Evolutionary conservation across 352 stramenopile species (phyloP).

Genomic region (Pythium folliculosum): DNA sequence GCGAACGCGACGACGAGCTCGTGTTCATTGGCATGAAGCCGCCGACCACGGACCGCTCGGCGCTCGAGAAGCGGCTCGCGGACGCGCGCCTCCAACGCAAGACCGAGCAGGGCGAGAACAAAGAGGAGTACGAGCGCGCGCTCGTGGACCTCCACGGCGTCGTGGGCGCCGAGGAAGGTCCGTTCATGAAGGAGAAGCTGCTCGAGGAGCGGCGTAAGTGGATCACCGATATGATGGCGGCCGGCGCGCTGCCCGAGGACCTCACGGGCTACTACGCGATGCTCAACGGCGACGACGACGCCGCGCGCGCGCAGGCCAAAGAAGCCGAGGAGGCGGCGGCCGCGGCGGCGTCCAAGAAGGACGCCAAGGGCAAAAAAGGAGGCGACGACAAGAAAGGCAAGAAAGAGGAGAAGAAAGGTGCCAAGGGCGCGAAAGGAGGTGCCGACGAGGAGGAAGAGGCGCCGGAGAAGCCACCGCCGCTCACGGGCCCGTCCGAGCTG

Average conservation of each 20-base stretch:
- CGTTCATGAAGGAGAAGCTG: conserved; percentile 92
- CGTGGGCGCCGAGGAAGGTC: conserved; percentile 86
- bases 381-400: conserved; percentile 41
- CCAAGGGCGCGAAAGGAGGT: conserved; percentile 36
- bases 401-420: conserved; percentile 53
- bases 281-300: conserved; percentile 40
- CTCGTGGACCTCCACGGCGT: conserved; percentile 86
- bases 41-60: conserved; percentile 49
- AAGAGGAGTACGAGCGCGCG: conserved; percentile 89
- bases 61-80: conserved; percentile 74
- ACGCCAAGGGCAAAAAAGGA: conserved; percentile 47
- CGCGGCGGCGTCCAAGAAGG: conserved; percentile 34
- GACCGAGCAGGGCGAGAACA: conserved; percentile 90
- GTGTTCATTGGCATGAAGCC: conserved; percentile 95
- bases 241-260: conserved; percentile 86
- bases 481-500: conserved; percentile 88
- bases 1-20: conserved; percentile 82
- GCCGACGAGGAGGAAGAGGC: conserved; percentile 59
- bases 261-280: conserved; percentile 86
- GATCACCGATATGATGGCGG: conserved; percentile 92
- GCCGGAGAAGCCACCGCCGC: conserved; percentile 78
- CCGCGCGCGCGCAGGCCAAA: conserved; percentile 60
- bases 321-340: conserved; percentile 44
- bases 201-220: conserved; percentile 91
- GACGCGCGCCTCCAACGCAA: conserved; percentile 84